Evolutionary conservation across 345 rosid species (phyloP).

Genomic region (Aquilaria yunnanensis): DNA sequence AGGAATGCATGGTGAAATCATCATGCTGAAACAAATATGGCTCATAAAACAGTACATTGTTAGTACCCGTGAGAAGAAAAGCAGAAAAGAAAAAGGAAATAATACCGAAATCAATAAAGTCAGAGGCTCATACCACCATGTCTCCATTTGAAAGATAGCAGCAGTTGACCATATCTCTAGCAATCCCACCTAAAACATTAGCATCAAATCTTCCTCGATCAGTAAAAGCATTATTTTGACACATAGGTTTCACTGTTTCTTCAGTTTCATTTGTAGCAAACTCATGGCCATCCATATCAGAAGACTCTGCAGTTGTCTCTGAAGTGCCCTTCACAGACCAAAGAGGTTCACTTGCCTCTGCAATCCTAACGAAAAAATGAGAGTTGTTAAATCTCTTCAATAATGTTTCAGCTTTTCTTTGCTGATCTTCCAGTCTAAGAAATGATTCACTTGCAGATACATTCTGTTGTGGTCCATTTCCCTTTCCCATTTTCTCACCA

Average conservation of each 20-base stretch:
- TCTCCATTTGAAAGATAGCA: conserved; percentile 88
- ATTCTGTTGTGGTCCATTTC: conserved; percentile 43
- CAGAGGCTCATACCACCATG: conserved; percentile 71
- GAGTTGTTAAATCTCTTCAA: conserved; percentile 84
- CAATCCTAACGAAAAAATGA: conserved; percentile 90
- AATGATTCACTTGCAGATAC: conserved; percentile 75
- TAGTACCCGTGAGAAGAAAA: too few species aligned
- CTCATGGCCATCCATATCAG: too few species aligned
- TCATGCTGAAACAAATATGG: neutral
- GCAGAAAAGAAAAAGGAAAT: neutral
- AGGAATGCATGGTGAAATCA: neutral
- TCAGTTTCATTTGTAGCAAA: too few species aligned
- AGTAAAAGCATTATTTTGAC: too few species aligned
- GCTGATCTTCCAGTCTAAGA: conserved; percentile 82
- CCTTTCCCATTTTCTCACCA: conserved; percentile 44
- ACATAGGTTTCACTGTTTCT: too few species aligned
- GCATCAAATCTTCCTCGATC: too few species aligned
- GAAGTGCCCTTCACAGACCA: too few species aligned
- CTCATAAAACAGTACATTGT: neutral
- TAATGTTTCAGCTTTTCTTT: conserved; percentile 59
- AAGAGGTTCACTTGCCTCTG: conserved; percentile 78
- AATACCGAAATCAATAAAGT: conserved; percentile 11
- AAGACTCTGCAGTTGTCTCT: too few species aligned
- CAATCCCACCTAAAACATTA: conserved; percentile 75
- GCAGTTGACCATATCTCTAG: conserved; percentile 70